These are phyloP conservation scores for Nemania abortiva DNA, from an alignment of 2,329 filamentous ascomycete species.

Conservation along the genomic window DNA sequence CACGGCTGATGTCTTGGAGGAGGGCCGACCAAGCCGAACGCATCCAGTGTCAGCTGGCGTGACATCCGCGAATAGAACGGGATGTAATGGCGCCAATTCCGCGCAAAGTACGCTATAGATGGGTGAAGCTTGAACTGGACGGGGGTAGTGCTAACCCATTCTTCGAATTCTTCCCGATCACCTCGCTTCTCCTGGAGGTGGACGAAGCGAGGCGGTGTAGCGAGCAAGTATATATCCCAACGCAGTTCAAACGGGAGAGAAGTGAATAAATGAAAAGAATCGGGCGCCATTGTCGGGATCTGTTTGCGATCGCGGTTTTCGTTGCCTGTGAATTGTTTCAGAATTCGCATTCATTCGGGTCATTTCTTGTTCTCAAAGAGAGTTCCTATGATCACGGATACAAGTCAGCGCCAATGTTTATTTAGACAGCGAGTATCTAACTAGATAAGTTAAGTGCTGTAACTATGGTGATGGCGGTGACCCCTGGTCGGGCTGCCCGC, in stretches of 20 bases:
- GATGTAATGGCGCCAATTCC: slow-evolving; percentile 30
- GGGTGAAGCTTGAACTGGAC: slow-evolving; percentile 38
- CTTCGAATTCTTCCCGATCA: slow-evolving; percentile 22
- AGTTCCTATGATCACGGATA: not conserved
- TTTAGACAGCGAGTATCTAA: not conserved
- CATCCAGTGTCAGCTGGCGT: slow-evolving; percentile 30
- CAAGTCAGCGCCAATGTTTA: not conserved
- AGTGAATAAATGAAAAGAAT: slow-evolving; percentile 35
- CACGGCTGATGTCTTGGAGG: slow-evolving; percentile 31
- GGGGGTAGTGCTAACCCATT: slow-evolving; percentile 27
- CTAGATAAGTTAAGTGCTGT: not conserved
- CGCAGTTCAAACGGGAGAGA: slow-evolving; percentile 41
- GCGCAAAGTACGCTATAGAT: slow-evolving; percentile 38
- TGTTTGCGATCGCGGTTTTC: not conserved
- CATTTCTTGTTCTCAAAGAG: not conserved
- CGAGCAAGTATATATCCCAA: slow-evolving; percentile 38
- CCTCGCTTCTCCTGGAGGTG: slow-evolving; percentile 30
- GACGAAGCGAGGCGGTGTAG: slow-evolving; percentile 43
- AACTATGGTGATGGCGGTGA: not conserved
- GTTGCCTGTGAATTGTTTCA: not conserved
- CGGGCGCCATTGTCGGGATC: slow-evolving; percentile 19
- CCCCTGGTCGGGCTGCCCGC: not conserved
- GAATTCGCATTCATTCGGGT: not conserved
- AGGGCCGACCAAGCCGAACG: slow-evolving; percentile 30
- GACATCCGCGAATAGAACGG: not conserved